Percentiles rank a stretch among this genome's conserved stretches.
phyloP scores from a whole-genome alignment of 495 filamentous ascomycete genomes.

The Xylaria longipes region DNA sequence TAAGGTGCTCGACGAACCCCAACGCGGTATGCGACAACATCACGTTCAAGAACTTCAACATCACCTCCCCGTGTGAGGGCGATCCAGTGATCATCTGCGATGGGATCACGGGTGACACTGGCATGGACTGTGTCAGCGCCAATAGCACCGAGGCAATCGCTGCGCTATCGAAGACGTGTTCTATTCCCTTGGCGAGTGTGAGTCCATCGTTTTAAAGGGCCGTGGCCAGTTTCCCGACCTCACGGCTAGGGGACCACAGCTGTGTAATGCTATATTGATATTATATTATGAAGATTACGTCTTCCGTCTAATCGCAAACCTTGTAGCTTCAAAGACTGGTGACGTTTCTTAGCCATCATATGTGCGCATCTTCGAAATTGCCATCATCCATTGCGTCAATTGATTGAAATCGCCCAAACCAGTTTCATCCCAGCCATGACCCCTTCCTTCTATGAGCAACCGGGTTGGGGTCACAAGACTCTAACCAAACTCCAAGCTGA shows the following conservation, averaged over 20 bases:
- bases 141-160: slow-evolving; percentile 37
- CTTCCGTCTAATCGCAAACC: not conserved
- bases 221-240: not conserved
- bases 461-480: not conserved
- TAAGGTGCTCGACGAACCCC: slow-evolving; percentile 58
- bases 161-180: slow-evolving; percentile 38
- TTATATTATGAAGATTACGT: not conserved
- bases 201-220: slow-evolving; percentile 30
- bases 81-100: slow-evolving; percentile 58
- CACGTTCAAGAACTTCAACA: slow-evolving; percentile 55
- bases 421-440: not conserved
- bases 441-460: not conserved
- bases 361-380: not conserved
- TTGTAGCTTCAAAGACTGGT: too few relatives aligned
- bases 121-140: slow-evolving; percentile 50
- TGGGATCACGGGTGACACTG: slow-evolving; percentile 58
- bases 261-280: not conserved
- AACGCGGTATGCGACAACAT: slow-evolving; percentile 60
- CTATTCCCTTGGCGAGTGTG: slow-evolving; percentile 30
- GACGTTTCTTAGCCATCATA: not conserved
- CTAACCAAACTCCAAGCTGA: not conserved
- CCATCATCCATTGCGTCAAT: not conserved
- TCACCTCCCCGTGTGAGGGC: slow-evolving; percentile 56
- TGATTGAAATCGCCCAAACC: not conserved
- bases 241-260: not conserved